phyloP scores from a whole-genome alignment of 805 yeast species.

The Lachancea meyersii region DNA sequence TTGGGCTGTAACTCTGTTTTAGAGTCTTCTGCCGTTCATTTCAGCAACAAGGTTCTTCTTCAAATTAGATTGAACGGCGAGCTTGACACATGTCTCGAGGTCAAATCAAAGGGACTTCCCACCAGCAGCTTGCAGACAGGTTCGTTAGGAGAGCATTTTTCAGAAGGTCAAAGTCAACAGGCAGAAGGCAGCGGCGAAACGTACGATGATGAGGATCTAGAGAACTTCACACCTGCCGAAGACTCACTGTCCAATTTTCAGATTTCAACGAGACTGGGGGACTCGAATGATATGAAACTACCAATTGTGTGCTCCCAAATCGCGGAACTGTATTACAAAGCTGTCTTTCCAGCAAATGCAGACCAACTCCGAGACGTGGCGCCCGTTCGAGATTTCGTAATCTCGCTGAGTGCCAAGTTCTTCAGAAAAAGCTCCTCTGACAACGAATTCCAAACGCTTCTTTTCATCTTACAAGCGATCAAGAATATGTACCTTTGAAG shows the following conservation, averaged over 20 bases:
- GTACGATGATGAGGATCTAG: constrained; percentile 12
- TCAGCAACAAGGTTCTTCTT: constrained; percentile 22
- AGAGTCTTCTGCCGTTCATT: constrained; percentile 20
- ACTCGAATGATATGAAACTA: constrained; percentile 41
- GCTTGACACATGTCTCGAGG: constrained; percentile 44
- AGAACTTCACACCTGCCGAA: constrained; percentile 17
- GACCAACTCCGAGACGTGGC: constrained; percentile 3
- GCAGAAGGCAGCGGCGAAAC: not conserved
- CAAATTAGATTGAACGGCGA: constrained; percentile 30
- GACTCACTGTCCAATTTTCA: constrained; percentile 37
- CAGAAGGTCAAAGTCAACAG: not conserved
- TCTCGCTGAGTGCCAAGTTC: constrained; percentile 44
- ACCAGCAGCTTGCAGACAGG: constrained; percentile 10
- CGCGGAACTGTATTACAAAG: constrained; percentile 30
- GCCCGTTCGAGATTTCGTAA: constrained; percentile 26
- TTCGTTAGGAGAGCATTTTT: constrained; percentile 13
- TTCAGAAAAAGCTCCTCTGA: constrained; percentile 35
- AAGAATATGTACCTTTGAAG: constrained; percentile 21
- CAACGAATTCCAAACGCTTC: constrained; percentile 42
- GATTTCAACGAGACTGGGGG: constrained; percentile 43
- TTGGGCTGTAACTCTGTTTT: constrained; percentile 3
- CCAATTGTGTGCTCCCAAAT: constrained; percentile 44
- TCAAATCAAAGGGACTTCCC: constrained; percentile 26
- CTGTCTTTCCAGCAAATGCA: constrained; percentile 19
- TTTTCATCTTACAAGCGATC: constrained; percentile 37